Evolutionary conservation across 2,329 filamentous ascomycete species (phyloP).

Genomic region (Dothistroma pini): DNA sequence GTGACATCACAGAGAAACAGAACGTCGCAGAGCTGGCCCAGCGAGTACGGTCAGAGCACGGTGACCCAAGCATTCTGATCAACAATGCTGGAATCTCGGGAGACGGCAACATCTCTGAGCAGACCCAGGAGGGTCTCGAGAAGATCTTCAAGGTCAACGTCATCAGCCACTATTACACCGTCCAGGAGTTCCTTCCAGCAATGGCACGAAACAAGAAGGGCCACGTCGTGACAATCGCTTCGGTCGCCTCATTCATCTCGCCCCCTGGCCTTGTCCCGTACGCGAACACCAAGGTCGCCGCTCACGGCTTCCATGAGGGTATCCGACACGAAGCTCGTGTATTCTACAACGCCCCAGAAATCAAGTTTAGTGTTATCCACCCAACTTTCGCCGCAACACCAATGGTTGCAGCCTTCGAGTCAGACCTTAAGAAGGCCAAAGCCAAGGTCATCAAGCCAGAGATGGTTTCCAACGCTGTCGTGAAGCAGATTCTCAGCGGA

Average conservation of each 20-base stretch:
- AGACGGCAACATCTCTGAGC: slow-evolving; percentile 46
- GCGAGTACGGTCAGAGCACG: slow-evolving; percentile 39
- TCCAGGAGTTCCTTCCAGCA: slow-evolving; percentile 51
- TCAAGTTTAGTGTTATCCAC: slow-evolving; percentile 44
- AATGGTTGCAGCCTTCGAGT: slow-evolving; percentile 35
- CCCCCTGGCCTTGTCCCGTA: slow-evolving; percentile 49
- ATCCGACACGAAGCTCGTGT: slow-evolving; percentile 42
- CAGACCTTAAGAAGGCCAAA: slow-evolving; percentile 33
- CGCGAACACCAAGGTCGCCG: slow-evolving; percentile 50
- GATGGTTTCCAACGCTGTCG: slow-evolving; percentile 42
- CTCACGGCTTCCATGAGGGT: slow-evolving; percentile 53
- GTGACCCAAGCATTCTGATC: slow-evolving; percentile 46
- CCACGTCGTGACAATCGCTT: slow-evolving; percentile 56
- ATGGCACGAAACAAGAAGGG: slow-evolving; percentile 53
- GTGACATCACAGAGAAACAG: slow-evolving; percentile 48
- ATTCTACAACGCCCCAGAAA: slow-evolving; percentile 41
- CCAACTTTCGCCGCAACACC: slow-evolving; percentile 43
- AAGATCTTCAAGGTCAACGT: slow-evolving; percentile 53
- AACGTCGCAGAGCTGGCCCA: slow-evolving; percentile 43
- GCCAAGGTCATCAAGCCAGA: slow-evolving; percentile 38
- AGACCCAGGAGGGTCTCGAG: slow-evolving; percentile 43
- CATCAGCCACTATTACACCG: slow-evolving; percentile 49
- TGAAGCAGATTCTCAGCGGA: slow-evolving; percentile 42
- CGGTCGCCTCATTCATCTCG: slow-evolving; percentile 48
- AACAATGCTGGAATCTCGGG: slow-evolving; percentile 52